Base-by-base conservation (phyloP, 352 stramenopile genomes). In the Phytophthora capsici region DNA sequence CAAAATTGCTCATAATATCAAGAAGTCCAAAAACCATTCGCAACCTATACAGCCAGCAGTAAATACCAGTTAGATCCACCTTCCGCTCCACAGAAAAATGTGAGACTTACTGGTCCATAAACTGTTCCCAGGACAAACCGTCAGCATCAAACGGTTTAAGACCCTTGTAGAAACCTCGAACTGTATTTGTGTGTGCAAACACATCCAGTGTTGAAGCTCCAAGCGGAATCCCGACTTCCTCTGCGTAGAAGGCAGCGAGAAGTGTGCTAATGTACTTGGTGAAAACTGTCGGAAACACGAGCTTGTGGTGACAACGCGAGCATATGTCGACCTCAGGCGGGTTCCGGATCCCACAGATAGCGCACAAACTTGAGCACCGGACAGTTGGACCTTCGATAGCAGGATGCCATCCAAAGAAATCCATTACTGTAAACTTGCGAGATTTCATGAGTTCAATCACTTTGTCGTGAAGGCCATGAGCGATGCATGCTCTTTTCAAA, bases 381-480 rank as follows among this genome's bases (percentile, higher is more conserved):
- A 90, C 84, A n/a, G 75, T 77, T 2, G 86, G 85, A 16, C 75
- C 71, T 76, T 95, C 88, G 26, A 91, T 88, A 2, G 70, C 75
- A 22, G 88, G 88, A 52, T 95, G 82, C 88, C 88, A 95, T 4
- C 88, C 88, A 19, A 95, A 75, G 46, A 77, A 92, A 48, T 95
- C 86, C 10, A 78, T 90, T 6, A 84, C 78, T 6, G 81, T 82
- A 51, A 88, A 86, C 2, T 91, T 90, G 51, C 82, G 84, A 1
- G 76, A 59, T 38, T 87, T 75, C 32, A 94, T 78, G 1, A 90
- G 50, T 8, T 73, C 68, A 9, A 89, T 66, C 8, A 86, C 58
- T 52, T 80, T 80, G 4, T 84, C 69, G 16, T 82, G 75, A 23
- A 85, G 71, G 2, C 73, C 73, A 51, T 94, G 86, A 6, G 83